Conservation (phyloP, 2,329 filamentous ascomycete species). For the Ascochyta rabiei region DNA sequence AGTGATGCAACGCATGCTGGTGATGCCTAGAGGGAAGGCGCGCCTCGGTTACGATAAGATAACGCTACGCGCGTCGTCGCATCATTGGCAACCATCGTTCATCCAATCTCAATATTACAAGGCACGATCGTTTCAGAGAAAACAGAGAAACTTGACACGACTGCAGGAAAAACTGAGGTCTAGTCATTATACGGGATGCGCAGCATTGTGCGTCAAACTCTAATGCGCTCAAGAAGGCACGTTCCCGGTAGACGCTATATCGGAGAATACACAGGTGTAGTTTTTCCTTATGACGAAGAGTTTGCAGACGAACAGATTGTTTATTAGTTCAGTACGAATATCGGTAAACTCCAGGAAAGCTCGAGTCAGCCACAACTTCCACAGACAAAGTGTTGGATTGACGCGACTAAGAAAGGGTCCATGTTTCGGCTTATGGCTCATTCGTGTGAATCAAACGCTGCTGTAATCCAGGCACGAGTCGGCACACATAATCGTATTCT, state of each 20-base stretch:
- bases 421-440: conserved; percentile 2
- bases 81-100: neutral
- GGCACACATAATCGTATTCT: neutral
- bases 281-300: neutral
- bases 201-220: neutral
- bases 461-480: neutral
- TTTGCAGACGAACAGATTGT: neutral
- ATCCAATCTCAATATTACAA: neutral
- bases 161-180: neutral
- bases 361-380: neutral
- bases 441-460: conserved; percentile 3
- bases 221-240: neutral
- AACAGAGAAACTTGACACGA: neutral
- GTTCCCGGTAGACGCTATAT: neutral
- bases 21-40: conserved; percentile 9
- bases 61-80: neutral
- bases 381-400: neutral
- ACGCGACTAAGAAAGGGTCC: neutral
- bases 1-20: conserved; percentile 11
- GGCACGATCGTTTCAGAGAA: neutral
- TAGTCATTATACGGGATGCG: neutral
- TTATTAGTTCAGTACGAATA: neutral
- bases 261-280: neutral
- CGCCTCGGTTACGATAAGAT: conserved; percentile 19
- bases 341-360: neutral